Percentiles rank a stretch among this genome's conserved stretches.
Conservation (phyloP, 441 rosid species). For the Jatropha multifida region DNA sequence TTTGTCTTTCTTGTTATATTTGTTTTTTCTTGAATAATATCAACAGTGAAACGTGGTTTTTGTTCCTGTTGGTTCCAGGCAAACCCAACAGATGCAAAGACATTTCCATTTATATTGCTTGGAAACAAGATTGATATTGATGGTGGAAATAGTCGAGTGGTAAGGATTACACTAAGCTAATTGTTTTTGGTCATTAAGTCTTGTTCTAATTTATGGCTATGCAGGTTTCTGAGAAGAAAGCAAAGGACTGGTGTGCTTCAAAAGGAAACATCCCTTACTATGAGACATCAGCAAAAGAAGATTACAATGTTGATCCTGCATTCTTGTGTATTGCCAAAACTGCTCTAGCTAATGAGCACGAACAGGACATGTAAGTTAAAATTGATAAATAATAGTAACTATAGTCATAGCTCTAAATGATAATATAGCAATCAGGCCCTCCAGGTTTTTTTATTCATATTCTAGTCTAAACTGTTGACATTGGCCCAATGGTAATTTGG, state of each 20-base stretch:
- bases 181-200: slow-evolving; percentile 10
- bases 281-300: slow-evolving; percentile 97
- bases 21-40: neutral
- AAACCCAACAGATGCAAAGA: slow-evolving; percentile 67
- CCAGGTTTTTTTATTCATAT: neutral
- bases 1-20: too few relatives aligned
- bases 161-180: slow-evolving; percentile 32
- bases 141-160: slow-evolving; percentile 99
- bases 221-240: slow-evolving; percentile 96
- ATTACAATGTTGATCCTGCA: slow-evolving; percentile 81
- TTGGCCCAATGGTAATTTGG: too few relatives aligned
- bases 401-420: neutral
- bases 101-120: slow-evolving; percentile 80
- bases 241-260: slow-evolving; percentile 86
- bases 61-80: slow-evolving; percentile 49
- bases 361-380: slow-evolving; percentile 83
- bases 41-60: slow-evolving; percentile 16
- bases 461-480: too few relatives aligned
- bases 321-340: slow-evolving; percentile 77
- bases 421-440: neutral
- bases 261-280: slow-evolving; percentile 86
- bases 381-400: neutral
- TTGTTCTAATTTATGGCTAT: slow-evolving; percentile 21
- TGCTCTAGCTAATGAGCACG: slow-evolving; percentile 78
- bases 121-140: slow-evolving; percentile 98